These are phyloP conservation scores for Paramicrosporidium saccamoebae DNA, from an alignment of 371 early-diverging fungal genomes.

Conservation along the genomic window DNA sequence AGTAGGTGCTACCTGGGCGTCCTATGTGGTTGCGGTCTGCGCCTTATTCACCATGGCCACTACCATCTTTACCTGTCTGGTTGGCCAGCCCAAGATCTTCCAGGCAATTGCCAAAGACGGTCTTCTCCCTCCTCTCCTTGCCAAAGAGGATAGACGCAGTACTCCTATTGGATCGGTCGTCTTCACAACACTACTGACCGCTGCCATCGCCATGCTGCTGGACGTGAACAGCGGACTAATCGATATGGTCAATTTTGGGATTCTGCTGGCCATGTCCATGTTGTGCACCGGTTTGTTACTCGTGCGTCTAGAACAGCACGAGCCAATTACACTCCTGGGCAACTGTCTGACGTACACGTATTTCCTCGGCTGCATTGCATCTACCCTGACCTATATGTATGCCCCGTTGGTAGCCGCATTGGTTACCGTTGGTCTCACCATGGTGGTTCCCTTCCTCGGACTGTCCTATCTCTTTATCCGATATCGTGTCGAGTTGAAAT, in stretches of 20 bases:
- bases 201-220: slow-evolving; percentile 26
- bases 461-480: too few relatives aligned
- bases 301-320: too few relatives aligned
- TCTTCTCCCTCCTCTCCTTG: slow-evolving; percentile 25
- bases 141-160: too few relatives aligned
- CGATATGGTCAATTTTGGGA: slow-evolving; percentile 51
- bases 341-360: too few relatives aligned
- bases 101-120: slow-evolving; percentile 58
- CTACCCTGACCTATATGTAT: too few relatives aligned
- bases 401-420: slow-evolving; percentile 27
- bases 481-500: too few relatives aligned
- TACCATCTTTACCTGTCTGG: slow-evolving; percentile 27
- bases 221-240: slow-evolving; percentile 48
- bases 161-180: too few relatives aligned
- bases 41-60: slow-evolving; percentile 40
- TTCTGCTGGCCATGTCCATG: slow-evolving; percentile 44
- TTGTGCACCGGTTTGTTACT: slow-evolving; percentile 37
- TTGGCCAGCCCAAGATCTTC: slow-evolving; percentile 60
- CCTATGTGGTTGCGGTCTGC: slow-evolving; percentile 27
- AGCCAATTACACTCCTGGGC: too few relatives aligned
- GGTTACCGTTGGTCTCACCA: too few relatives aligned
- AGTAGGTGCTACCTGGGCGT: slow-evolving; percentile 25
- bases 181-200: slow-evolving; percentile 21
- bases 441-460: slow-evolving; percentile 23
- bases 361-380: too few relatives aligned